Base-by-base conservation (phyloP, 805 yeast genomes). In the Nakazawaea laoshanensis region DNA sequence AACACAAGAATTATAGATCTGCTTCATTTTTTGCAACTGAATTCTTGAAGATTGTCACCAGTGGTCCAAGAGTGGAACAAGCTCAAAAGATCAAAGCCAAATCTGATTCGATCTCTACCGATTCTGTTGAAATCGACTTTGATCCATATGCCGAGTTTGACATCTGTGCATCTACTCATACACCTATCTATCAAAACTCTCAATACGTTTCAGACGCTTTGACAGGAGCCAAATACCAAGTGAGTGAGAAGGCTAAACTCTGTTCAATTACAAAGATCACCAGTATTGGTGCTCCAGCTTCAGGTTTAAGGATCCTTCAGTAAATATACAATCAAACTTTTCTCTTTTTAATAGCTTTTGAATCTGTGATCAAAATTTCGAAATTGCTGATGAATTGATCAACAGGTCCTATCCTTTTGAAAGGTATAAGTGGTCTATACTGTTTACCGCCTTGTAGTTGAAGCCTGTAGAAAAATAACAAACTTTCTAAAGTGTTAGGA, bases 141-240 rank as follows among this genome's bases (percentile, higher is more conserved):
- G 96, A 92, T 53, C 94, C 88, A 35, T 82, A 77, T 53, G 89
- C 94, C 3, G 87, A 83, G 37, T 88, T 88, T 55, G 92, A 82
- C 32, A 77, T 92, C 37, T 92, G 97, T 64, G 83, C 94, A 12
- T 69, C 80, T 11, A 76, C 95, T 13, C 73, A 69, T 49, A 83
- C 95, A 6, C 98, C 98, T 31, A 84, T 92, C 37, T 89, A 88
- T 58, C 69, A 70, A 44, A 92, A 87, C 12, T 60, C 78, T 19
- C 78, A 82, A 24, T 56, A 50, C 24, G 87, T 73, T 19, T 48
- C 70, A 18, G 97, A 92, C 50, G 85, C 94, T 12, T 63, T 94
- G 44, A 86, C 94, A 16, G 95, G 94, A 35, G 94, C 97, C 35
- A 76, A 71, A 52, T 94, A 92, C 52, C 82, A 81, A 44, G 65